These are phyloP conservation scores for Salix dunnii DNA, from an alignment of 345 rosid species.

Conservation along the genomic window DNA sequence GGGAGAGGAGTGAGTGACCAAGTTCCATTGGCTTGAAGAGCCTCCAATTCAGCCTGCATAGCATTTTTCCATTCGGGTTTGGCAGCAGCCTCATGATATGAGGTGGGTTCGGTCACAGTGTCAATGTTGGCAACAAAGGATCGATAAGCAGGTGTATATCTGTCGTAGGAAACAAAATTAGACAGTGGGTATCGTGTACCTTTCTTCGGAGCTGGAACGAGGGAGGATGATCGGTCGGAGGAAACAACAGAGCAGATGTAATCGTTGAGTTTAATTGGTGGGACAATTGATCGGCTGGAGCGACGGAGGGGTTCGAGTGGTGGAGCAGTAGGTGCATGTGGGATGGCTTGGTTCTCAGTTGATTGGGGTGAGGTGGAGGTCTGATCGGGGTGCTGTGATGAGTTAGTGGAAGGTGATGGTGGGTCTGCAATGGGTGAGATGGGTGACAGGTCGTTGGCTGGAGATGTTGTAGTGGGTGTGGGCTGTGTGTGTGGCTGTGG, in stretches of 20 bases:
- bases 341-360: no score
- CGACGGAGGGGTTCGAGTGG: background rate
- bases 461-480: no score
- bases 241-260: background rate
- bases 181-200: slow-evolving; percentile 4
- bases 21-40: background rate
- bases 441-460: no score
- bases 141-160: background rate
- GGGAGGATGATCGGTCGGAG: slow-evolving; percentile 1
- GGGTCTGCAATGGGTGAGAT: no score
- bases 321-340: background rate
- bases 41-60: background rate
- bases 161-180: slow-evolving; percentile 1
- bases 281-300: background rate
- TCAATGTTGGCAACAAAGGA: background rate
- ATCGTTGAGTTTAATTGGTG: background rate
- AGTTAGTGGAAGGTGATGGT: no score
- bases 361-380: no score
- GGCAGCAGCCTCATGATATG: background rate
- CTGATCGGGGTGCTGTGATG: no score
- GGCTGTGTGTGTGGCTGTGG: no score
- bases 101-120: background rate
- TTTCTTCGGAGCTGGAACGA: background rate
- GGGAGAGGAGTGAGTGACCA: background rate
- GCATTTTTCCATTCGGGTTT: background rate